Evolutionary conservation across 2,329 filamentous ascomycete genomes (phyloP).

Genomic region (Phyllosticta citrichinensis): DNA sequence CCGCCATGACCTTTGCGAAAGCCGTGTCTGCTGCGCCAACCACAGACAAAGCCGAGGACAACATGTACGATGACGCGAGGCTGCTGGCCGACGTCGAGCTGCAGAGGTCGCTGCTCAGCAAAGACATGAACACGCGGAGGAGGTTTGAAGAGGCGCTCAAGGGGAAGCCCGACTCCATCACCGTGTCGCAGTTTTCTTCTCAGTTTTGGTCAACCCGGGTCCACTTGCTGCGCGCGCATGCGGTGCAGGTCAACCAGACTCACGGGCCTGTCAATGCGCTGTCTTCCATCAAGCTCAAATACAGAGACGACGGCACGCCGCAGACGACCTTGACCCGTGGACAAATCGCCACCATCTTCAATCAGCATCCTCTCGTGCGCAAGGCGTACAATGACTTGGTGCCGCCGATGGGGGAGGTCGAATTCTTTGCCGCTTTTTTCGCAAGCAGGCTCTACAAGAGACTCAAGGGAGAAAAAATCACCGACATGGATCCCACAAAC

Average conservation of each 20-base stretch:
- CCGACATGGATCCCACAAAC: conserved; percentile 66
- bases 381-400: conserved; percentile 90
- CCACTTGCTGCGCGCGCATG: conserved; percentile 77
- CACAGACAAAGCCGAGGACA: conserved; percentile 45
- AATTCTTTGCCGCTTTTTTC: conserved; percentile 95
- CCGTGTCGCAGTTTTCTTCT: conserved; percentile 68
- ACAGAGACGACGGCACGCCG: conserved; percentile 60
- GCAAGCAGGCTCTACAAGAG: conserved; percentile 83
- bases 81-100: conserved; percentile 70
- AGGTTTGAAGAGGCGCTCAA: conserved; percentile 79
- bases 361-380: conserved; percentile 83
- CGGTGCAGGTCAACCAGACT: conserved; percentile 77
- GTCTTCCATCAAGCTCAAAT: conserved; percentile 73
- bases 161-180: conserved; percentile 76
- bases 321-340: conserved; percentile 59
- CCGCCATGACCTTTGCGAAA: conserved; percentile 68
- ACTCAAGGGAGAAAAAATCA: conserved; percentile 77
- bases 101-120: conserved; percentile 79
- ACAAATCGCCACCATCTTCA: conserved; percentile 87
- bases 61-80: conserved; percentile 71
- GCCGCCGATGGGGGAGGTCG: conserved; percentile 47
- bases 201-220: conserved; percentile 93
- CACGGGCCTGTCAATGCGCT: conserved; percentile 90
- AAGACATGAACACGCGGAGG: conserved; percentile 62
- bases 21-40: conserved; percentile 45